Base-by-base conservation (phyloP, 2,329 filamentous ascomycete genomes). In the Colletotrichum sp. region DNA sequence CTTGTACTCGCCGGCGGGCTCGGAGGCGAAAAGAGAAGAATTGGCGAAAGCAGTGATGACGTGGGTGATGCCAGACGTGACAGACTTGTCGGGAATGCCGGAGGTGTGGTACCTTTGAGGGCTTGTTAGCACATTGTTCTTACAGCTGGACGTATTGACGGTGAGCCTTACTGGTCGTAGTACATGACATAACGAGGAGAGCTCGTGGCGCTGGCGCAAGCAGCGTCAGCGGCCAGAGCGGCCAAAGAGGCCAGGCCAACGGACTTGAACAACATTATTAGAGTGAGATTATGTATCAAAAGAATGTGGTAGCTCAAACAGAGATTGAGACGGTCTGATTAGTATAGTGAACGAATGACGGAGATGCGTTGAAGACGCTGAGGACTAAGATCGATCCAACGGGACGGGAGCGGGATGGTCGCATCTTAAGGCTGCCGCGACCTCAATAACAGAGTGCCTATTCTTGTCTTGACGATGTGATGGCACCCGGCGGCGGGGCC, bases 41-140 rank as follows among this genome's bases (percentile, higher is more conserved):
- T 84, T 84, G 66, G 91, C 90, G 76, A 92, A 92, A 3, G 87
- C 86, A 77, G 90, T 89, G 75, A 90, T 87, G 34, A 91, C 89
- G 78, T 91, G 87, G 28, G 88, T 91, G 77, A 92, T 85, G 30
- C 86, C 83, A 3, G 83, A 78, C 0, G 87, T 88, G 28, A 86
- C 76, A 2, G 82, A 78, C 56, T 81, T 84, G 73, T 80, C 56
- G 0, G 84, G 88, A 1, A 88, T 80, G 15, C 78, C 80, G 4
- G 77, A 75, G 2, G 78, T 84, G 74, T 89, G 87, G 71, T 82
- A 89, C 80, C 87, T 89, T 15, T 4, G 16, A 24, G 24, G 12
- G 7, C 21, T 16, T 43, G 28, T 80, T 69, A 79, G 67, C 24
- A 26, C 16, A 7, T 21, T 8, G 3, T 3, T 4, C 5, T 3